Evolutionary conservation across 208 protist species (phyloP).

Genomic region (Acanthamoeba rhysodes): DNA sequence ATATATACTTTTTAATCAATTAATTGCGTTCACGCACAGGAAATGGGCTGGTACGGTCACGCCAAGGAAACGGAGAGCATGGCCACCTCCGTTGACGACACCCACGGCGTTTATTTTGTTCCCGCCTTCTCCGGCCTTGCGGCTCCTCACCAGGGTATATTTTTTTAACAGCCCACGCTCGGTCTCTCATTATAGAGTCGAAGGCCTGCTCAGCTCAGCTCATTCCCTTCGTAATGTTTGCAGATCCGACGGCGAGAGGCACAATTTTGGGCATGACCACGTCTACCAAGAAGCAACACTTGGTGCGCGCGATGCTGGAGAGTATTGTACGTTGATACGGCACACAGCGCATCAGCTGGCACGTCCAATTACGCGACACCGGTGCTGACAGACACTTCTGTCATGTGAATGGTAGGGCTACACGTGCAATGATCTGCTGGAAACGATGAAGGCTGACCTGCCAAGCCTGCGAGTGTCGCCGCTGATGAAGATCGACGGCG

Average conservation of each 20-base stretch:
- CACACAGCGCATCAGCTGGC: background rate
- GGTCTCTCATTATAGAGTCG: constrained; percentile 13
- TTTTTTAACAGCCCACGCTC: background rate
- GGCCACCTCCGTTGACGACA: constrained; percentile 73
- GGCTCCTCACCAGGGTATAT: constrained; percentile 90
- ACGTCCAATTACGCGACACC: background rate
- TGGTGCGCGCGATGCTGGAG: constrained; percentile 82
- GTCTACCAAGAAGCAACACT: constrained; percentile 78
- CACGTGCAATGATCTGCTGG: constrained; percentile 79
- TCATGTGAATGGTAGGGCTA: constrained; percentile 49
- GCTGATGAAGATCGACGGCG: constrained; percentile 78
- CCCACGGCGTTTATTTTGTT: constrained; percentile 81
- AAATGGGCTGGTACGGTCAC: constrained; percentile 77
- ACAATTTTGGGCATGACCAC: constrained; percentile 80
- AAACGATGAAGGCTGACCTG: constrained; percentile 71
- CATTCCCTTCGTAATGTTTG: background rate
- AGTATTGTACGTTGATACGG: constrained; percentile 42
- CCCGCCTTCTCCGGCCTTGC: constrained; percentile 79
- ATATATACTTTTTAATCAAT: background rate
- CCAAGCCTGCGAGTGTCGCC: constrained; percentile 83
- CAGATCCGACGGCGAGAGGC: constrained; percentile 78
- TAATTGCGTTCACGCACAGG: background rate
- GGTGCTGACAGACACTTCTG: background rate
- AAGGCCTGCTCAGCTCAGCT: constrained; percentile 73
- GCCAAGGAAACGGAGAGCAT: constrained; percentile 73